Evolutionary conservation across 768 basidiomycete genomes (phyloP).

Genomic region (Dentipellis sp.): DNA sequence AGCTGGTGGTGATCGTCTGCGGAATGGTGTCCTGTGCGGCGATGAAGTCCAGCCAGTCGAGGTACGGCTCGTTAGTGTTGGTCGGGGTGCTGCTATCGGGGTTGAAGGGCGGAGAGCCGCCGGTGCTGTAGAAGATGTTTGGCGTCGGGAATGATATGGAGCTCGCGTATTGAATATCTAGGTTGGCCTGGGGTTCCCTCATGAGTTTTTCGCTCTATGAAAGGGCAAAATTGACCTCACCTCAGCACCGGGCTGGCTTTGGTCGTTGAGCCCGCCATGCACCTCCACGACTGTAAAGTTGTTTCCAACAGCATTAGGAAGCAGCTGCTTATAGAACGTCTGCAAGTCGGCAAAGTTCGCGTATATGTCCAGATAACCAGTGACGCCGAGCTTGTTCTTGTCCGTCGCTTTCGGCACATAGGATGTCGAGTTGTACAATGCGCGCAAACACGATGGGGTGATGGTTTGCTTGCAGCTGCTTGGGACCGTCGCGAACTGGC

Average conservation of each 20-base stretch:
- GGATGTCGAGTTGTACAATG: conserved; percentile 24
- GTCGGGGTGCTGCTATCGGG: conserved; percentile 27
- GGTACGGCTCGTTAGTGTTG: conserved; percentile 58
- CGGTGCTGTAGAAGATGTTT: conserved; percentile 56
- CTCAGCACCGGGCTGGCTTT: conserved; percentile 47
- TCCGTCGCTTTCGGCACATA: conserved; percentile 21
- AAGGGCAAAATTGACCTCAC: conserved; percentile 19
- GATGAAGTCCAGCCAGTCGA: conserved; percentile 54
- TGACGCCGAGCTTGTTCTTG: conserved; percentile 24
- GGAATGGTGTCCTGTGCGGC: conserved; percentile 36
- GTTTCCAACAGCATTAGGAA: conserved; percentile 33
- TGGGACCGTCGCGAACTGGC: conserved; percentile 23
- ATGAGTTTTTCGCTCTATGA: background rate
- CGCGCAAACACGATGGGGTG: conserved; percentile 25
- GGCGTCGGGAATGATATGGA: conserved; percentile 41
- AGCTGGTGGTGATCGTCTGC: conserved; percentile 53
- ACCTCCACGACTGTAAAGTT: conserved; percentile 20
- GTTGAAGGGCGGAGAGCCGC: conserved; percentile 54
- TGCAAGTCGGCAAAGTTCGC: conserved; percentile 38
- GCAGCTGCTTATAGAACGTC: conserved; percentile 45
- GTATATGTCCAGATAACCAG: conserved; percentile 39
- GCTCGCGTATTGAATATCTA: conserved; percentile 28
- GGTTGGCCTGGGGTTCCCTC: conserved; percentile 24
- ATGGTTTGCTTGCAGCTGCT: conserved; percentile 30
- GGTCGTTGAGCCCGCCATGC: conserved; percentile 33